Conservation (phyloP, 2,329 filamentous ascomycete species). For the Aspergillus puulaauensis region DNA sequence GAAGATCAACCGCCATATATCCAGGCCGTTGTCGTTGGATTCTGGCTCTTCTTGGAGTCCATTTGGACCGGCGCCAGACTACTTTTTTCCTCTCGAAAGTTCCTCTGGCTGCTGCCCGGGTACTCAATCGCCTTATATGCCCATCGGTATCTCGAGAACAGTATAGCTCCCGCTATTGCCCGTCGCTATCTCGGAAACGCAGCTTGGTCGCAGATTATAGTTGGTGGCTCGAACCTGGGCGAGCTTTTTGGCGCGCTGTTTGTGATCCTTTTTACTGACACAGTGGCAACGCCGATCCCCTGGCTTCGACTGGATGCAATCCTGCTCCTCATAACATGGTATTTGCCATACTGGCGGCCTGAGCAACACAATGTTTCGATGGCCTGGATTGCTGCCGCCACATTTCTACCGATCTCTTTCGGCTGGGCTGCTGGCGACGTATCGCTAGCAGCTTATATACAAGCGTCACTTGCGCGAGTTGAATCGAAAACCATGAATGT, state of each 20-base stretch:
- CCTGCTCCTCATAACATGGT: conserved; percentile 17
- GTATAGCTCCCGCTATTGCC: conserved; percentile 15
- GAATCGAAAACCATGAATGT: conserved; percentile 15
- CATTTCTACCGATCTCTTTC: conserved; percentile 16
- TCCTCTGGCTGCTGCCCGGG: conserved; percentile 17
- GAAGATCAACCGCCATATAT: conserved; percentile 11
- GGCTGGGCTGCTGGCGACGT: conserved; percentile 18
- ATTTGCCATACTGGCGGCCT: conserved; percentile 16
- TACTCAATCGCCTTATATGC: conserved; percentile 16
- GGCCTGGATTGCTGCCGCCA: conserved; percentile 15
- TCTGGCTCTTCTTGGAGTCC: conserved; percentile 14
- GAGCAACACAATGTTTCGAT: neutral
- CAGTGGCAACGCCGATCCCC: conserved; percentile 14
- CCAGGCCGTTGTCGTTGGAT: conserved; percentile 10
- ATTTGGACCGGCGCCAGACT: conserved; percentile 16
- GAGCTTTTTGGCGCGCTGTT: conserved; percentile 18
- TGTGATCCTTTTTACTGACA: conserved; percentile 14
- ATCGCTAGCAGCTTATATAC: conserved; percentile 18
- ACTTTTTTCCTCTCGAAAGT: conserved; percentile 18
- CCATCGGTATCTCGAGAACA: conserved; percentile 17
- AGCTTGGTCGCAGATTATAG: conserved; percentile 18
- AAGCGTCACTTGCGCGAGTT: conserved; percentile 15
- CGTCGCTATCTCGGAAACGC: conserved; percentile 17
- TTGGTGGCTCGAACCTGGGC: conserved; percentile 17
- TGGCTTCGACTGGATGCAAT: conserved; percentile 17